Evolutionary conservation across 345 rosid species (phyloP), one percentile per base, ranked within the genome.

Genomic region (Eucalyptus rudis): DNA sequence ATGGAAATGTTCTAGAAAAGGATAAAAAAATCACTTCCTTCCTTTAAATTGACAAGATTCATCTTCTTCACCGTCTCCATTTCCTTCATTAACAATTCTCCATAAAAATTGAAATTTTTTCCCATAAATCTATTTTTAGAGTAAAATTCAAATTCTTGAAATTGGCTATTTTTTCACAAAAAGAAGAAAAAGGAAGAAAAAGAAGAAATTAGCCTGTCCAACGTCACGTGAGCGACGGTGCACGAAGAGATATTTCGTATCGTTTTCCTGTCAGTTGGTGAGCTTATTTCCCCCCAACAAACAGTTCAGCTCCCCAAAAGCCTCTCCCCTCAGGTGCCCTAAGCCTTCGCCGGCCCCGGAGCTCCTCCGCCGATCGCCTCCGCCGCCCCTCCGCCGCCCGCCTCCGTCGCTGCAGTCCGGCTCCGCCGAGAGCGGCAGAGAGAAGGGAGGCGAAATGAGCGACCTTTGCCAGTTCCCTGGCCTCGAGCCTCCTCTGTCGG

Each of bases 51-150:
- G 81, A 36, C 43, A 10, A 36, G 1, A 20, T 36, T 40, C 0
- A 19, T 22, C 83, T 76, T 20, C 15, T 36, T 76, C 14, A 2
- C 45, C 3, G 7, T 76, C 27, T 1, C 83, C 45, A 76, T 20
- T 40, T 40, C 43, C 45, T 36, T 1, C 44, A 33, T 33, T 33
- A n/a, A 31, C 31, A 11, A 66, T 15, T 66, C 40, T 66, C 24
- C 80, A 16, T 31, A 33, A 16, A n/a, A 66, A 66, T 14, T 4
- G 0, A 4, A 14, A 31, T 1, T 0, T 0, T n/a, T 68, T 33
- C 12, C 80, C 22, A 14, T 16, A 76, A 36, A 76, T 36, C 27
- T 36, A 76, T 76, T 64, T 76, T 36, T 9, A 25, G 45, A 36
- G 8, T 19, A 19, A 76, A 76, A 19, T 11, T 76, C 27, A 10